Base-by-base conservation (phyloP, 202 grass and related monocot species). In the Schoenoplectus triqueter region DNA sequence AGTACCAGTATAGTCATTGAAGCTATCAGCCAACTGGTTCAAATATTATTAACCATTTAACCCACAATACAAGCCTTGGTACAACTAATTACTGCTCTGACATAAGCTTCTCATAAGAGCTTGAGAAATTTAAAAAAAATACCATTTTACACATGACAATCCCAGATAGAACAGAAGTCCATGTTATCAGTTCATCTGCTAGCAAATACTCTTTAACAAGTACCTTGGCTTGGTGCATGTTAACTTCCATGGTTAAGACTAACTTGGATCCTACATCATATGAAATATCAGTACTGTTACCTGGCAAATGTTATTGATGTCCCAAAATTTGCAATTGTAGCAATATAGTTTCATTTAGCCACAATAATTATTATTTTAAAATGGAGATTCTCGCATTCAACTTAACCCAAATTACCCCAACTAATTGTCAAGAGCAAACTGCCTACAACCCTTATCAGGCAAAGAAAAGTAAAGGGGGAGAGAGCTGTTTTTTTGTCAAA, bases 81-180 rank as follows among this genome's bases (percentile, higher is more conserved):
- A 61, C 75, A 59, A 41, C 55, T 79, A 79, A 45, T 55, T 44
- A 61, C 55, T 44, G 13, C 40, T 67, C 20, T 65, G 80, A 83
- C 41, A 83, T 46, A 55, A 55, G 48, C 47, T 70, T 54, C 64
- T 15, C 13, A 10, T 42, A 59, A n/a, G 51, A 70, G 9, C 20
- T n/a, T 41, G 47, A 78, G 14, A 42, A 62, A 31, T 60, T 31
- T 31, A 66, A 76, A 5, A n/a, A 87, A 86, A 54, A 66, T 91
- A 99, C 96, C 92, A 99, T 94, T 89, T 94, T 99, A 88, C 90
- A 96, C 80, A 99, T 81, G 47, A 92, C 3, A 72, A 99, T 87
- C 78, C 96, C 96, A 42, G 84, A 80, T 86, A 95, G 77, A 49
- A 99, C 85, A 3, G 93, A 99, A 55, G 91, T 92, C 79, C 80